Base-by-base conservation (phyloP, 2,329 filamentous ascomycete species). In the Alternaria sp. region DNA sequence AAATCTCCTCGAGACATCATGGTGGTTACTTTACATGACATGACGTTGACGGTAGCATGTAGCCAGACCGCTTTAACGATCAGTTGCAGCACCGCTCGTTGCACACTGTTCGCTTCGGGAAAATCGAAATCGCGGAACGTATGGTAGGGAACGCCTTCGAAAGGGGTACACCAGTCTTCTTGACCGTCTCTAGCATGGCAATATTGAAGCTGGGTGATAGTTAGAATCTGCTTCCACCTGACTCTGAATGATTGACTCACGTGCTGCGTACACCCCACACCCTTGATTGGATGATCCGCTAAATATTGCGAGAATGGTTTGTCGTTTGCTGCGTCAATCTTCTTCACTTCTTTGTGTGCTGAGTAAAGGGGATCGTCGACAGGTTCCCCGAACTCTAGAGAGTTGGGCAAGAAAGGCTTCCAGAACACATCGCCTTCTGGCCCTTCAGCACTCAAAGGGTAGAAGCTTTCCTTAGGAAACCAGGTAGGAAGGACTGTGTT, bases 1-100 rank as follows among this genome's bases (percentile, higher is more conserved):
- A 66, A 61, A 13, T 57, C 57, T 17, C 49, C 43, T 15, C 23
- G 21, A 23, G 57, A 66, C 43, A 36, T 40, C 17, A 66, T 50
- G 43, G 46, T 28, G 57, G 61, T 64, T n/a, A 54, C 19, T 21
- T 50, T 17, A 19, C 25, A 28, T 5, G 46, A 26, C 46, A 28
- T 26, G 23, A 50, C n/a, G 1, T 19, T 50, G 26, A 19, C 46
- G 12, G 46, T 50, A 13, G 46, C 10, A n/a, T 50, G 46, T 50
- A 50, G 6, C 46, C 46, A 50, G 25, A 12, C 10, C 19, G 28
- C 32, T 26, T 23, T 52, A 3, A 40, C 32, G 11, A 52, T 21
- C 0, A 52, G 1, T n/a, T 50, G 46, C 26, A 52, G 19, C 8
- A 40, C 28, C n/a, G 50, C 30, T n/a, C 17, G 30, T 17, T 52